Evolutionary conservation across 2,329 filamentous ascomycete genomes (phyloP), one percentile per base, ranked within the genome.

Genomic region (Fusarium foetens): DNA sequence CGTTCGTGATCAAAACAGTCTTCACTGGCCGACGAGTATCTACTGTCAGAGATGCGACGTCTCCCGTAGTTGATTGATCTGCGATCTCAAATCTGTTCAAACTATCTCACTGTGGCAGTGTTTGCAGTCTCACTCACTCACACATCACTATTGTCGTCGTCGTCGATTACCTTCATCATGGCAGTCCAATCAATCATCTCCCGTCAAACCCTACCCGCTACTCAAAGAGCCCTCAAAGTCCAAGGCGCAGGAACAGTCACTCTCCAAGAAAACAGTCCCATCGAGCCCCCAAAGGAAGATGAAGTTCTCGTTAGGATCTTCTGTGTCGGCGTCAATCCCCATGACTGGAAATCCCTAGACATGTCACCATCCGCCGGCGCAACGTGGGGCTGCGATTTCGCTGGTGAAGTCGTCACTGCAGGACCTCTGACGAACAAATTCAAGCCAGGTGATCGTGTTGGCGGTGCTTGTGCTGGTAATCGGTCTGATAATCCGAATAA

Each of bases 291-390:
- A 14, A 60, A 60, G 12, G 58, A 60, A 43, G 46, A 60, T 35
- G 65, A 71, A 23, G 45, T 71, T 21, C 65, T 71, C n/a, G 68
- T 71, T 5, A 58, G 33, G 4, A 54, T 71, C 31, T 67, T 58
- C 1, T 69, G 55, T 14, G 69, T 75, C 5, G 63, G 68, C 4
- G 65, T 75, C 48, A 72, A 74, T 23, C 71, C 59, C 10, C 69
- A 72, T 41, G 72, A 75, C 43, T 64, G 69, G 48, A 75, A 75
- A 41, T 64, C 69, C 10, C 63, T 65, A 27, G 72, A 75, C 52
- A 63, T 74, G 63, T 74, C 71, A 3, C 69, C 71, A 19, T 58
- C 66, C 5, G 53, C 60, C 12, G 72, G 71, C 23, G 63, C 72
- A 27, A 72, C 71, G 1, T 68, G 68, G 46, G 72, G 72, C 19